A percentile compares a stretch with the other conserved stretches of the same genome.
Evolutionary conservation across 1,284 basidiomycete genomes (phyloP).

Genomic region (Ustilago hordei): DNA sequence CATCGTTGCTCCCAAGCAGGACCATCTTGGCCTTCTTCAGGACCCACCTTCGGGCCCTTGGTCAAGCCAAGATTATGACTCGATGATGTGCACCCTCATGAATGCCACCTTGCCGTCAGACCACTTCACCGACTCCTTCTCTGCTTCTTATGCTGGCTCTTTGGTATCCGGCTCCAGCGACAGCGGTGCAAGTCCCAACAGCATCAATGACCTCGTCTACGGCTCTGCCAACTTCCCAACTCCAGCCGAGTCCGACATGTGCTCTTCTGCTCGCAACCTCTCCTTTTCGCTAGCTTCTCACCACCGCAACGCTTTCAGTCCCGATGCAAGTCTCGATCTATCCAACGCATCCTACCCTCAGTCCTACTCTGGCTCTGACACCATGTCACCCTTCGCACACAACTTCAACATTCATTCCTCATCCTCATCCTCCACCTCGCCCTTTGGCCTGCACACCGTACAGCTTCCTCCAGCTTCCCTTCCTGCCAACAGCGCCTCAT

Average conservation of each 20-base stretch:
- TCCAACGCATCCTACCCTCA: slow-evolving; percentile 24
- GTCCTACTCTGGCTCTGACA: slow-evolving; percentile 33
- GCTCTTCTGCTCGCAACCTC: slow-evolving; percentile 25
- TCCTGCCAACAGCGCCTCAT: slow-evolving; percentile 9
- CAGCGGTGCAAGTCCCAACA: slow-evolving; percentile 49
- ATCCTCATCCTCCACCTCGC: slow-evolving; percentile 28
- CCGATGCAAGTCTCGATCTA: slow-evolving; percentile 25
- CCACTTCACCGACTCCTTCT: slow-evolving; percentile 41
- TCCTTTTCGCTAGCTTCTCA: slow-evolving; percentile 39
- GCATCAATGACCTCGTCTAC: slow-evolving; percentile 59
- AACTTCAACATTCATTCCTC: slow-evolving; percentile 28
- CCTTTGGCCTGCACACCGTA: slow-evolving; percentile 25
- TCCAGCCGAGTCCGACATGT: slow-evolving; percentile 45
- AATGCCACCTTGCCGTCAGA: slow-evolving; percentile 34
- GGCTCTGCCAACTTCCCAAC: slow-evolving; percentile 47
- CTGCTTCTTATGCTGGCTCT: slow-evolving; percentile 41
- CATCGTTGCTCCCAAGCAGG: slow-evolving; percentile 32
- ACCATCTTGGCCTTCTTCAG: slow-evolving; percentile 20
- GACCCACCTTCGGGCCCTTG: slow-evolving; percentile 36
- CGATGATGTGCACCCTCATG: slow-evolving; percentile 51
- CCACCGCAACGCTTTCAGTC: slow-evolving; percentile 23
- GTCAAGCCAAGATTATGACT: slow-evolving; percentile 53
- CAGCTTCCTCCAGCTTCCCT: slow-evolving; percentile 27
- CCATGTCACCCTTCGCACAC: slow-evolving; percentile 33
- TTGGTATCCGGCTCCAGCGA: slow-evolving; percentile 50